phyloP scores from a whole-genome alignment of 306 rosid genomes.

The Quercus mongolica region DNA sequence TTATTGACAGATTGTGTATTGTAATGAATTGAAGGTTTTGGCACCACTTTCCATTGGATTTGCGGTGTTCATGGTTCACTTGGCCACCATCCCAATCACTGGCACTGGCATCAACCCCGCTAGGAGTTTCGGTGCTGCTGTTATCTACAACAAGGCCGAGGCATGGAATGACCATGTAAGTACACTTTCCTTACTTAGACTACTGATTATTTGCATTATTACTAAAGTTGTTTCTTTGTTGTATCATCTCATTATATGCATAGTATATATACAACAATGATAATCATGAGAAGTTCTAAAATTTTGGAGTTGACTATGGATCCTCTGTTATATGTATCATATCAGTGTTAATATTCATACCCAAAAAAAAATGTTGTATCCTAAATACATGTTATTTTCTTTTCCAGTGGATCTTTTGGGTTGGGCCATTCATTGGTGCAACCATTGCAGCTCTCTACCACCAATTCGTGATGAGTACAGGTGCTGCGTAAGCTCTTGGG shows the following conservation, averaged over 20 bases:
- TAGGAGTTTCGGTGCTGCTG: conserved; percentile 89
- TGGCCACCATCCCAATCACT: conserved; percentile 92
- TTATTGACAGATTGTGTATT: conserved; percentile 6
- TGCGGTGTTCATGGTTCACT: conserved; percentile 94
- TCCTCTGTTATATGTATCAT: no score
- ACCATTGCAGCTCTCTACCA: conserved; percentile 95
- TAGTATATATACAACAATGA: no score
- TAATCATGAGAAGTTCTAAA: no score
- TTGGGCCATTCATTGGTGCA: conserved; percentile 91
- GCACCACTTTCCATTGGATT: conserved; percentile 97
- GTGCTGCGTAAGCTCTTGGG: conserved; percentile 54
- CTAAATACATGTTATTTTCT: not conserved
- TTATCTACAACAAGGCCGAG: conserved; percentile 44
- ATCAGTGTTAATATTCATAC: no score
- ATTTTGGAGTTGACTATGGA: no score
- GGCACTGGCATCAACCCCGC: conserved; percentile 97
- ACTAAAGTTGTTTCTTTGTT: not conserved
- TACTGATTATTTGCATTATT: not conserved
- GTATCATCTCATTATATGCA: no score
- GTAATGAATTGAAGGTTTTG: conserved; percentile 56
- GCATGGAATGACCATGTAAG: conserved; percentile 87
- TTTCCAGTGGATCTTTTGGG: conserved; percentile 93
- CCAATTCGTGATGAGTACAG: conserved; percentile 86
- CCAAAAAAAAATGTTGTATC: no score
- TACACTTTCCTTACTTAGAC: not conserved